Conservation (phyloP, 371 early-diverging fungal genomes). For the Dinochytrium kinnereticum region DNA sequence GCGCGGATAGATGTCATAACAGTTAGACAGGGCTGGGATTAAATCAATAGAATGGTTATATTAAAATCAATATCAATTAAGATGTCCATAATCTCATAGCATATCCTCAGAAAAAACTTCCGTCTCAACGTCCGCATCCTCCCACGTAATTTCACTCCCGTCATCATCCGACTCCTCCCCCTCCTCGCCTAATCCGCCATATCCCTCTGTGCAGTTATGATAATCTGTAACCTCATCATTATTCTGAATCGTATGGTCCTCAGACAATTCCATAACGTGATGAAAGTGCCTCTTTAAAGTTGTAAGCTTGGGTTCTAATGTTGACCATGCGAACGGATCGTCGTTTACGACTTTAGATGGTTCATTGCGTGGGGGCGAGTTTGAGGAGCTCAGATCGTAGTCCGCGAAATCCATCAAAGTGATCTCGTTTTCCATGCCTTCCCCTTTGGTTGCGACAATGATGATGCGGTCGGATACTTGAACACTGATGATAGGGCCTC, state of each 20-base stretch:
- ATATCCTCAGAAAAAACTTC: background rate
- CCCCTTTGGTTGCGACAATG: slow-evolving; percentile 37
- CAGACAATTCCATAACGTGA: background rate
- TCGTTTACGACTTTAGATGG: background rate
- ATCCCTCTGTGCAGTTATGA: slow-evolving; percentile 8
- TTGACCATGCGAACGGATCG: background rate
- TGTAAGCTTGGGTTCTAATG: background rate
- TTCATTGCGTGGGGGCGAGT: no score
- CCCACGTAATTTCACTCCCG: slow-evolving; percentile 1
- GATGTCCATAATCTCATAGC: no score
- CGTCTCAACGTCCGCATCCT: slow-evolving; percentile 1
- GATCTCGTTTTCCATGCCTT: slow-evolving; percentile 38
- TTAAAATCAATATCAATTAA: no score
- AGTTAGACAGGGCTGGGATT: no score
- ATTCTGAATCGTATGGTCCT: slow-evolving; percentile 3
- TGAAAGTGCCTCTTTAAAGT: background rate
- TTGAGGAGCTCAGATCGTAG: no score
- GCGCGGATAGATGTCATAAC: background rate
- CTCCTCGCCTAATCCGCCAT: background rate
- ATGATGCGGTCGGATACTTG: slow-evolving; percentile 36
- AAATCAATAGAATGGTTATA: no score
- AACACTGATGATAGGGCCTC: slow-evolving; percentile 39
- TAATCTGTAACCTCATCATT: slow-evolving; percentile 2
- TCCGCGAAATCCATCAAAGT: slow-evolving; percentile 40
- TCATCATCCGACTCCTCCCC: background rate